phyloP scores from a whole-genome alignment of 345 rosid genomes.

The Ailanthus altissimus region DNA sequence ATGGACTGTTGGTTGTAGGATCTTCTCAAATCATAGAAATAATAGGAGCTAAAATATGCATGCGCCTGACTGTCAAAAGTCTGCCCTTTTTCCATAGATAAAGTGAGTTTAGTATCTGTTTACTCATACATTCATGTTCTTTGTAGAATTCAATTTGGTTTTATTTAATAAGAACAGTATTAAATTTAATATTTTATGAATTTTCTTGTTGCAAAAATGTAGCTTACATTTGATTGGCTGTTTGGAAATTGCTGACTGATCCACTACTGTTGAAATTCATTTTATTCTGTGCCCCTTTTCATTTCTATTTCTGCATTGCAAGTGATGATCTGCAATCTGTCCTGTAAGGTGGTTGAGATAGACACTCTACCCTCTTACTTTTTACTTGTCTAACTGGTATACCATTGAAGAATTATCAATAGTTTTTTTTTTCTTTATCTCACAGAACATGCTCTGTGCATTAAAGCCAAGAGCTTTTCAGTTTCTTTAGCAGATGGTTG shows the following conservation, averaged over 20 bases:
- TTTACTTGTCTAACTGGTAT: neutral
- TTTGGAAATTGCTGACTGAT: neutral
- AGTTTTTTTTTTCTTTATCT: too few species aligned
- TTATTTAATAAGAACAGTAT: neutral
- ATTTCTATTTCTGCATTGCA: neutral
- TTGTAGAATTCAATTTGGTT: constrained; percentile 25
- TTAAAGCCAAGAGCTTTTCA: neutral
- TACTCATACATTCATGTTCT: constrained; percentile 16
- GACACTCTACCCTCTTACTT: neutral
- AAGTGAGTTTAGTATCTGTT: constrained; percentile 19
- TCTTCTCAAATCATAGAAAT: constrained; percentile 24
- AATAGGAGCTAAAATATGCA: constrained; percentile 28
- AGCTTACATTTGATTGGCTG: neutral
- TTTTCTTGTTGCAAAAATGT: neutral
- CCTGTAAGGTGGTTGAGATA: neutral
- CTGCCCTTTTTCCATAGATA: constrained; percentile 5
- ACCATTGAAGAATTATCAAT: neutral
- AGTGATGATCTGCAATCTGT: neutral
- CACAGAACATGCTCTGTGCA: too few species aligned
- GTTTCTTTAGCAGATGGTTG: neutral
- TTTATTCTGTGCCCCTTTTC: too few species aligned
- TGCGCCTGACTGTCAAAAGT: constrained; percentile 22
- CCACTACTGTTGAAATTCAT: neutral
- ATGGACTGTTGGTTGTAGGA: constrained; percentile 34
- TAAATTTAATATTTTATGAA: constrained; percentile 1